phyloP scores from a whole-genome alignment of 352 stramenopile species.

The Phytophthora aleatoria region DNA sequence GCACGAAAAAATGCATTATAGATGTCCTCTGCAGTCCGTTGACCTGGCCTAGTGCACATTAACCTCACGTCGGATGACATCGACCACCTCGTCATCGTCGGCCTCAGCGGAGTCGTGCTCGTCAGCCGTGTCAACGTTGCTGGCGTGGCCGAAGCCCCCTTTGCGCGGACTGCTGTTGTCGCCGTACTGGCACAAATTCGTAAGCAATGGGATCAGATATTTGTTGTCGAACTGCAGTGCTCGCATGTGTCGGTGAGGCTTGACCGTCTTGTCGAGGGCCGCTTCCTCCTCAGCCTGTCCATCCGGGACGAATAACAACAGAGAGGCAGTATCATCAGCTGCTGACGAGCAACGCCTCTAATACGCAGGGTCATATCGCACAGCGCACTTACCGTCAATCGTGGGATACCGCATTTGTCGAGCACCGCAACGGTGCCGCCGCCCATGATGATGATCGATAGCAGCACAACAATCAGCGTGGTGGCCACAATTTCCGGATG shows the following conservation, averaged over 20 bases:
- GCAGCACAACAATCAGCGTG: slow-evolving; percentile 92
- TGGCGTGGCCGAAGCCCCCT: slow-evolving; percentile 46
- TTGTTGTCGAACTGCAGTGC: slow-evolving; percentile 88
- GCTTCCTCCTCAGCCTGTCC: slow-evolving; percentile 70
- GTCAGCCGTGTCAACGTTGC: slow-evolving; percentile 48
- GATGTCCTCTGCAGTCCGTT: not conserved
- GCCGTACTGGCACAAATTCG: slow-evolving; percentile 67
- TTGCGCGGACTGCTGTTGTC: slow-evolving; percentile 38
- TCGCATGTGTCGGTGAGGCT: slow-evolving; percentile 82
- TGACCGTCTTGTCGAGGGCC: slow-evolving; percentile 77
- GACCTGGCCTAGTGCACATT: slow-evolving; percentile 44
- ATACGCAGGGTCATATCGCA: not conserved
- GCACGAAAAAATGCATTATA: slow-evolving; percentile 20
- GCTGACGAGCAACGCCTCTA: slow-evolving; percentile 1
- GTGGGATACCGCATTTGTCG: slow-evolving; percentile 85
- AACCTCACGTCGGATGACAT: slow-evolving; percentile 71
- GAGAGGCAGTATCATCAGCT: slow-evolving; percentile 10
- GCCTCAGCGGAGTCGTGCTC: slow-evolving; percentile 31
- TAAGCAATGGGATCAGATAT: slow-evolving; percentile 83
- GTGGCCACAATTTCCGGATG: slow-evolving; percentile 88
- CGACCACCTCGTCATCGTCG: slow-evolving; percentile 74
- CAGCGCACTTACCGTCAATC: slow-evolving; percentile 59
- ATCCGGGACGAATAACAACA: slow-evolving; percentile 24
- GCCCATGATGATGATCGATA: slow-evolving; percentile 93
- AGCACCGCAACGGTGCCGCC: slow-evolving; percentile 90